phyloP scores from a whole-genome alignment of 2,329 filamentous ascomycete species.

The Grosmannia huntii region DNA sequence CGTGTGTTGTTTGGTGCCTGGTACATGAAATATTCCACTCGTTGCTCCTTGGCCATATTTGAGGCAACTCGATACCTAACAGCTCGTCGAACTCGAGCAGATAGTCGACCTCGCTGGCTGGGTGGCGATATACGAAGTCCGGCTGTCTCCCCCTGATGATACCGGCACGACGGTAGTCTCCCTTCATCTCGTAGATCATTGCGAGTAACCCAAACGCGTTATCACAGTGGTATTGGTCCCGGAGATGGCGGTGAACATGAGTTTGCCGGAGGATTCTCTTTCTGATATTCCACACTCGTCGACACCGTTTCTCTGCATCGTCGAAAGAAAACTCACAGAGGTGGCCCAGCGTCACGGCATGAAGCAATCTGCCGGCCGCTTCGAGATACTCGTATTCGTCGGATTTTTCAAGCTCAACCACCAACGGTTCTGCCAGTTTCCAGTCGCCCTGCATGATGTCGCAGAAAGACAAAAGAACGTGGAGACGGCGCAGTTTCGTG shows the following conservation, averaged over 20 bases:
- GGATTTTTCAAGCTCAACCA: not conserved
- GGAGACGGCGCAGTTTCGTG: not conserved
- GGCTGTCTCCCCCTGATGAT: not conserved
- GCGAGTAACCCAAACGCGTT: not conserved
- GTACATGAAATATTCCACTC: not conserved
- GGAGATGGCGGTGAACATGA: not conserved
- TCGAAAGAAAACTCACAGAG: not conserved
- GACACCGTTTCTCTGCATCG: not conserved
- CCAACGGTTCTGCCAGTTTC: not conserved
- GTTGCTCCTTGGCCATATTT: not conserved
- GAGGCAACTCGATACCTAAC: not conserved
- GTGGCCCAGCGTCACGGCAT: not conserved
- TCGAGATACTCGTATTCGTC: not conserved
- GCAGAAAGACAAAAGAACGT: not conserved
- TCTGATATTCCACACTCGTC: not conserved
- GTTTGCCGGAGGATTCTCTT: not conserved
- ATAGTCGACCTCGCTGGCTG: not conserved
- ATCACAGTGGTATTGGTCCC: not conserved
- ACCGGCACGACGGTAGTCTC: not conserved
- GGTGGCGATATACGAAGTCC: not conserved
- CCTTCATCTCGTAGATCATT: not conserved
- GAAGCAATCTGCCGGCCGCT: not conserved
- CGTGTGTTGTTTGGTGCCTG: not conserved
- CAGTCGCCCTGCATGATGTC: not conserved
- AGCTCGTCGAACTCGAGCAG: not conserved